Evolutionary conservation across 2,329 filamentous ascomycete species (phyloP), one percentile per base, ranked within the genome.

Genomic region (Pseudogymnoascus verrucosus): DNA sequence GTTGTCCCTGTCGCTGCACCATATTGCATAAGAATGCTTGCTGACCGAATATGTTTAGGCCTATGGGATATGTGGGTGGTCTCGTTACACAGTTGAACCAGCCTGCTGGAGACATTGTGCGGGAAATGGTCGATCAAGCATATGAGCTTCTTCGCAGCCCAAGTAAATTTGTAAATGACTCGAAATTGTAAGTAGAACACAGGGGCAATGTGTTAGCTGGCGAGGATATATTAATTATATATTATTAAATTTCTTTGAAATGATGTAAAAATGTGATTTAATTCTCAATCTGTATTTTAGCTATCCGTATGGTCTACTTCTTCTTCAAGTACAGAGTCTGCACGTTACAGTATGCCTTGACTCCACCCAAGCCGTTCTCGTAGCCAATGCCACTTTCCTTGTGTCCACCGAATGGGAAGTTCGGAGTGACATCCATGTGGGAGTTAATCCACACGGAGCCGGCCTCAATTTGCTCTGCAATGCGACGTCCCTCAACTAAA

Each of bases 51-150:
- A 90, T 90, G 91, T 91, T 91, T 12, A 95, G 85, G 80, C 79
- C 96, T 70, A 97, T 97, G 93, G 93, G 93, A 76, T 93, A 96
- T 84, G 92, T 89, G 67, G 89, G 93, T 44, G 92, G 93, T 34
- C 90, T 96, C 23, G 89, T 93, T 64, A 93, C 92, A 72, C 90
- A 97, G 78, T 88, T 86, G 81, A 93, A 93, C 36, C 62, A 63
- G 85, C 79, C 83, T 23, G 93, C 93, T 67, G 93, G 91, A 83
- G 89, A 76, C 26, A 93, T 97, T 68, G 87, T 97, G 28, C 92
- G 97, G 72, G 93, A 97, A 80, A 89, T 97, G 71, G 89, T 97
- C 66, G 77, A 80, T 57, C 91, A 95, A 71, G 93, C 91, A 51
- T 59, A 37, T 23, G 7, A 60, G 34, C 36, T 63, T 28, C 62